phyloP scores from a whole-genome alignment of 2,329 filamentous ascomycete genomes.

The Neonectria faginata region DNA sequence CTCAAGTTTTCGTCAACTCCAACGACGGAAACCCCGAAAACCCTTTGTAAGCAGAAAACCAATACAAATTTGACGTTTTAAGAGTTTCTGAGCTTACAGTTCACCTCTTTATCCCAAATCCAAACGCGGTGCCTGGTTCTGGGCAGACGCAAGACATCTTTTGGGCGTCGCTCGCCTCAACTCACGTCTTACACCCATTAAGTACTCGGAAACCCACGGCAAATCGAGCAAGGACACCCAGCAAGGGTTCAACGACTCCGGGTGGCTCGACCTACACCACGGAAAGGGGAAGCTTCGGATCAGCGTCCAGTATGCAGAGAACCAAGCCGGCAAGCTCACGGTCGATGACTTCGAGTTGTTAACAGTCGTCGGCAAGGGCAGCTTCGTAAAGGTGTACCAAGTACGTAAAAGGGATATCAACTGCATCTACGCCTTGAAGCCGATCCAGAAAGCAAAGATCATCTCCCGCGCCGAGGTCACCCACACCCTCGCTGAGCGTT shows the following conservation, averaged over 20 bases:
- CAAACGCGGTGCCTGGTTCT: slow-evolving; percentile 82
- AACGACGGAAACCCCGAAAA: slow-evolving; percentile 93
- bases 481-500: slow-evolving; percentile 93
- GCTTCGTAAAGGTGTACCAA: slow-evolving; percentile 99
- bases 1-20: slow-evolving; percentile 96
- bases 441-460: slow-evolving; percentile 98
- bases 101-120: slow-evolving; percentile 93
- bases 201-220: slow-evolving; percentile 53
- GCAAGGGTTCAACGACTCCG: slow-evolving; percentile 81
- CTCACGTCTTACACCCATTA: slow-evolving; percentile 82
- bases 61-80: slow-evolving; percentile 99
- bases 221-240: slow-evolving; percentile 60
- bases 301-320: slow-evolving; percentile 94
- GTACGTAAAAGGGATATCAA: slow-evolving; percentile 96
- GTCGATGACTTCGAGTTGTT: slow-evolving; percentile 96
- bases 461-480: slow-evolving; percentile 97
- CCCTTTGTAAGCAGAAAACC: slow-evolving; percentile 93
- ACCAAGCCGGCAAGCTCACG: slow-evolving; percentile 84
- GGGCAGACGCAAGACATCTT: slow-evolving; percentile 96
- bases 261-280: slow-evolving; percentile 91
- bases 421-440: slow-evolving; percentile 97
- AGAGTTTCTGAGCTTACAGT: slow-evolving; percentile 89
- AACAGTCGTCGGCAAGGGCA: slow-evolving; percentile 96
- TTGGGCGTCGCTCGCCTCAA: slow-evolving; percentile 88
- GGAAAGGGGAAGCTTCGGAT: slow-evolving; percentile 89